Percentiles rank a stretch among this genome's conserved stretches.
phyloP scores from a whole-genome alignment of 305 asterid species.

The Fraxinus dipetala region DNA sequence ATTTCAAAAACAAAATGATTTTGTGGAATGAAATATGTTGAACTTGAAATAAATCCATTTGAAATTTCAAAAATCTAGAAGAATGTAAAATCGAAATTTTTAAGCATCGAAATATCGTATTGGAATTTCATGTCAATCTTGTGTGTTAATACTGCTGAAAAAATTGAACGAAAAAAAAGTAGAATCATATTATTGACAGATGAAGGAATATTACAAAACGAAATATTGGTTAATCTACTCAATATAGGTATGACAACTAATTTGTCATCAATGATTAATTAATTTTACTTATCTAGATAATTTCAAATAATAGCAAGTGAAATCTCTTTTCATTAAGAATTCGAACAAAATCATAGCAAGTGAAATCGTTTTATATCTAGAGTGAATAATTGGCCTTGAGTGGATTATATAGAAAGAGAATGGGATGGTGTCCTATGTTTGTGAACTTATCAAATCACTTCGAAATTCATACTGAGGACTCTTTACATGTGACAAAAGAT shows the following conservation, averaged over 20 bases:
- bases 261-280: neutral
- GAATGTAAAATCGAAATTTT: neutral
- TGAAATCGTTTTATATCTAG: neutral
- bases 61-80: neutral
- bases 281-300: neutral
- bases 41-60: neutral
- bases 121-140: neutral
- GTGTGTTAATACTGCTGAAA: neutral
- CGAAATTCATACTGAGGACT: neutral
- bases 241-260: neutral
- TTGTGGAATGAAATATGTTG: neutral
- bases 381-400: neutral
- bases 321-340: neutral
- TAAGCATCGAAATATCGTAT: neutral
- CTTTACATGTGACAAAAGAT: neutral
- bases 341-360: neutral
- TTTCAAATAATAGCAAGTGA: neutral
- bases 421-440: neutral
- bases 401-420: neutral
- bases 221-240: neutral
- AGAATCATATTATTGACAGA: neutral
- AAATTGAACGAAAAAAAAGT: neutral
- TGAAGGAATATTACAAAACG: neutral
- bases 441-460: neutral
- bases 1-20: neutral